A percentile compares a stretch with the other conserved stretches of the same genome.
These are phyloP conservation scores for Staphylotrichum longicolle DNA, from an alignment of 495 filamentous ascomycete species.

Conservation along the genomic window DNA sequence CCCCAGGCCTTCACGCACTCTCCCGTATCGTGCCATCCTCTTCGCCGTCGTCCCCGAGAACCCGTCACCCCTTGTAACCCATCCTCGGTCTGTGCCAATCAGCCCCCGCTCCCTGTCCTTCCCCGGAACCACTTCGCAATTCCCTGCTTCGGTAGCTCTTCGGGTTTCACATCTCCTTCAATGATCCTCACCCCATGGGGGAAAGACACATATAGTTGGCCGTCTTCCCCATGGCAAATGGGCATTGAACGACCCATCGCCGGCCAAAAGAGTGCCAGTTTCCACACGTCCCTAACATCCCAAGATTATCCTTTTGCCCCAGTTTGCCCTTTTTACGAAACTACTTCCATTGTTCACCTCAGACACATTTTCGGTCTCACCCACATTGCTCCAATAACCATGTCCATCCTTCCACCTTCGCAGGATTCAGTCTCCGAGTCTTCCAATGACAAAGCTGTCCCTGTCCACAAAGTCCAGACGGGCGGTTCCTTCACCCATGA, in stretches of 20 bases:
- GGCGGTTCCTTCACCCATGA: slow-evolving; percentile 1
- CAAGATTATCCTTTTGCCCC: background rate
- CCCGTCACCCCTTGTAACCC: slow-evolving; percentile 1
- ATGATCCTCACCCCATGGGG: background rate
- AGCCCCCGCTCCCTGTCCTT: slow-evolving; percentile 1
- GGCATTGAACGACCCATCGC: background rate
- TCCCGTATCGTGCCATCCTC: slow-evolving; percentile 2
- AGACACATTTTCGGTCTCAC: background rate
- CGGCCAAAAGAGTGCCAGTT: background rate
- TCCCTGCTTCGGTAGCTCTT: background rate
- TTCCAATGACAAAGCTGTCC: slow-evolving; percentile 2
- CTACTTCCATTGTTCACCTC: too few species aligned
- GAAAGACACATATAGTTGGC: background rate
- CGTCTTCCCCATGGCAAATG: background rate
- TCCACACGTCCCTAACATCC: background rate
- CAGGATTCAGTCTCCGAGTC: slow-evolving; percentile 4
- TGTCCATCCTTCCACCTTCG: background rate
- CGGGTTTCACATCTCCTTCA: background rate
- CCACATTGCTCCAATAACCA: background rate
- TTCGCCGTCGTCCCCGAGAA: background rate
- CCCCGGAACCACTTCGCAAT: background rate
- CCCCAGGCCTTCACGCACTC: background rate
- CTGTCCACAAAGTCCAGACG: background rate
- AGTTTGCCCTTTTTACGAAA: too few species aligned
- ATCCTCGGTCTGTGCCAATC: background rate